Evolutionary conservation across 495 filamentous ascomycete species (phyloP).

Genomic region (Echria macrotheca): DNA sequence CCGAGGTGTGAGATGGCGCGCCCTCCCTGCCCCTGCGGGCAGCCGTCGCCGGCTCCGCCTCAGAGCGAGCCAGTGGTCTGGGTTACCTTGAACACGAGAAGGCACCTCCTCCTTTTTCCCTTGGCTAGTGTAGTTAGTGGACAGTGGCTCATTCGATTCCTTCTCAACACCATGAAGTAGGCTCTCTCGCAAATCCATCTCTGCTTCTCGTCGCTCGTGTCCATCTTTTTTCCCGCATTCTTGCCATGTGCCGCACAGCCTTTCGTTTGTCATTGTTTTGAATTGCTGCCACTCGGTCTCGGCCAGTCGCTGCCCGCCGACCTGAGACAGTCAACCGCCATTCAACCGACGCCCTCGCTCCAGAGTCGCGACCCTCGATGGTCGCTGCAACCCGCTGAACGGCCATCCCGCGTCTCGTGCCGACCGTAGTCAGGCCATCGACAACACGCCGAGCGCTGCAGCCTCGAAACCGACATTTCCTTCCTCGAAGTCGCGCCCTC

Average conservation of each 20-base stretch:
- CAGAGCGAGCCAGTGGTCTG: not conserved
- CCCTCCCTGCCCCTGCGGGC: too few species aligned
- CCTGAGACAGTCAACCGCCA: slow-evolving; percentile 13
- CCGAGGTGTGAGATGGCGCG: too few species aligned
- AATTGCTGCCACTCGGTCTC: slow-evolving; percentile 6
- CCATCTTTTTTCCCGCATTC: slow-evolving; percentile 3
- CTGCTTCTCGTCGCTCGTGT: slow-evolving; percentile 9
- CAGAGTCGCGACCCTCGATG: not conserved
- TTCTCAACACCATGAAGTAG: too few species aligned
- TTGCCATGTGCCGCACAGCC: slow-evolving; percentile 20
- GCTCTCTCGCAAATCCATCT: slow-evolving; percentile 9
- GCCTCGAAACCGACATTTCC: too few species aligned
- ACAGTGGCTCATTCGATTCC: too few species aligned
- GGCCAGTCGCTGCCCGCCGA: slow-evolving; percentile 4
- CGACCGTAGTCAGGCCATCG: too few species aligned
- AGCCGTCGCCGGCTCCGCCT: not conserved
- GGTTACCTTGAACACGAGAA: not conserved
- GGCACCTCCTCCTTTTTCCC: not conserved
- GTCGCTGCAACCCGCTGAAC: slow-evolving; percentile 19
- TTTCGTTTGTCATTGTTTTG: slow-evolving; percentile 24
- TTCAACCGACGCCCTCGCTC: slow-evolving; percentile 10
- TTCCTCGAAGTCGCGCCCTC: too few species aligned
- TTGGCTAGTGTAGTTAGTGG: too few species aligned
- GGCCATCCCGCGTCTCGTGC: slow-evolving; percentile 19
- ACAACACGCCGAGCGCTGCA: slow-evolving; percentile 7